Base-by-base conservation (phyloP, 371 early-diverging fungal genomes). In the Capniomyces stellatus region DNA sequence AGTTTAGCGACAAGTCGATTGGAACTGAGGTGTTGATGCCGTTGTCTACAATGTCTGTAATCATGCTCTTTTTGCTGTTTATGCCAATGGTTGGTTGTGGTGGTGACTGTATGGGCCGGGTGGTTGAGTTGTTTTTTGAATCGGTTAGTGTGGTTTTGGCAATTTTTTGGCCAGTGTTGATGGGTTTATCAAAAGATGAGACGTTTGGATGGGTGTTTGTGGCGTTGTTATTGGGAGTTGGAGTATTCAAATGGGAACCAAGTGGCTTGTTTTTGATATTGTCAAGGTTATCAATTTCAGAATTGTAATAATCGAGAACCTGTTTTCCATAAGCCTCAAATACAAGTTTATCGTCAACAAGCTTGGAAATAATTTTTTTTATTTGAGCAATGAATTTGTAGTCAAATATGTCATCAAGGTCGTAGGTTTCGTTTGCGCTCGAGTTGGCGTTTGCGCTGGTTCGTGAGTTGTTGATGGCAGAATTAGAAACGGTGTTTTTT, bases 321-420 rank as follows among this genome's bases (percentile, higher is more conserved):
- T 8, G 46, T 27, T 44, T 44, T 44, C 24, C 21, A 44, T 23
- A 44, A 23, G 8, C 27, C 12, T 44, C 46, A 44, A 44, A 44
- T 4, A 27, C 8, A 44, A 23, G 24, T 44, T 44, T 44, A 23
- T 44, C 46, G 12, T 44, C 46, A 8, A 44, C 46, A 23, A 44
- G 46, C 19, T 44, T 44, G 8, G 19, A 12, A 8, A 44, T 19
- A 23, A 44, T 12, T 44, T 44, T 44, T 44, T 44, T 44, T 23
- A 27, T 27, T 10, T 23, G 21, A 8, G n/a, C 12, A 4, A 44
- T 44, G 12, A 44, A 4, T 44, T 27, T 44, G 4, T 44, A 22
- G 46, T 44, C 27, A n/a, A 44, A 44, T n/a, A 44, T 12, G 27
- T 44, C 46, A 44, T 44, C 46, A 44, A 44, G 46, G 27, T 27